These are phyloP conservation scores for Volvariella volvacea DNA, from an alignment of 1,284 basidiomycete genomes.

Conservation along the genomic window DNA sequence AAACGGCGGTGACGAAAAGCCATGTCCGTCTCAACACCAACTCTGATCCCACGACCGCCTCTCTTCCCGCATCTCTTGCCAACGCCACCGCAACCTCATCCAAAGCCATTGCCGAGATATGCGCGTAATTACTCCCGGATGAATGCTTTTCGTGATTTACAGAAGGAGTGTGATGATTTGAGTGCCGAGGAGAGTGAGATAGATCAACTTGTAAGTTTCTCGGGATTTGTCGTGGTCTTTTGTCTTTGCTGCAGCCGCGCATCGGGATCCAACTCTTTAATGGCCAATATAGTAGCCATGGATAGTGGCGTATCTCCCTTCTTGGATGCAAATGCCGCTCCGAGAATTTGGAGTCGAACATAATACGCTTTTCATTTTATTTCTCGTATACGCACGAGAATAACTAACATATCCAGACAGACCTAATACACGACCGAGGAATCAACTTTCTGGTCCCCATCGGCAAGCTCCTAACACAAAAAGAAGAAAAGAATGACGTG, in stretches of 20 bases:
- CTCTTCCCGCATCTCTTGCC: constrained; percentile 63
- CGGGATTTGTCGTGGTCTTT: background rate
- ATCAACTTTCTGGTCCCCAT: constrained; percentile 66
- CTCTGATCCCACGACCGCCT: constrained; percentile 55
- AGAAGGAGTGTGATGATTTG: constrained; percentile 77
- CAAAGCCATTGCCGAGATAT: constrained; percentile 48
- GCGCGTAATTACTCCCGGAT: constrained; percentile 42
- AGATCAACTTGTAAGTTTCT: constrained; percentile 54
- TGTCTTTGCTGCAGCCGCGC: background rate
- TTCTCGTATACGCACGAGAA: too few relatives aligned
- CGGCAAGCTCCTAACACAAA: constrained; percentile 61
- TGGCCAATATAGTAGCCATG: too few relatives aligned
- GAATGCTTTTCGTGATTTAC: constrained; percentile 59
- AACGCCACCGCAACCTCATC: constrained; percentile 58
- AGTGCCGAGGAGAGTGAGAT: constrained; percentile 80
- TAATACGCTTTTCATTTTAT: too few relatives aligned
- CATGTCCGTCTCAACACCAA: constrained; percentile 59
- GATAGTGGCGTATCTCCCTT: too few relatives aligned
- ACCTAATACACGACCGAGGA: constrained; percentile 57
- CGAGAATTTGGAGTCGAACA: too few relatives aligned
- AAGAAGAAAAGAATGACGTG: constrained; percentile 81
- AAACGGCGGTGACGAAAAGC: too few relatives aligned
- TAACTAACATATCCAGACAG: constrained; percentile 41
- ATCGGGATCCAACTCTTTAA: constrained; percentile 8
- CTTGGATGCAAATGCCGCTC: too few relatives aligned